These are phyloP conservation scores for Ascocoryne sarcoides DNA, from an alignment of 2,329 filamentous ascomycete genomes.

Conservation along the genomic window DNA sequence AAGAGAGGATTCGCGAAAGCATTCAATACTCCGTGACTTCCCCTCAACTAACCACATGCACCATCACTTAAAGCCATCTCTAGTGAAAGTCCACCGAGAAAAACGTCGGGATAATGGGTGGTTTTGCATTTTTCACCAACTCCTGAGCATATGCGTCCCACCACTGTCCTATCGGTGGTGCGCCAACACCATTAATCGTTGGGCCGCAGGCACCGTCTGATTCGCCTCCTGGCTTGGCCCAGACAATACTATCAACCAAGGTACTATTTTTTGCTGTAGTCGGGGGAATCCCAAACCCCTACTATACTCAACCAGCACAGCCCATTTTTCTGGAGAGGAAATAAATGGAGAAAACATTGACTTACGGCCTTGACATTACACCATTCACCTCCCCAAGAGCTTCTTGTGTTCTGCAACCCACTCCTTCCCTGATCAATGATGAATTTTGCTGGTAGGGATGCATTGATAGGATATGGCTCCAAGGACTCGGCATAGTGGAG, in stretches of 20 bases:
- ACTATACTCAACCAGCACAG: too few species aligned
- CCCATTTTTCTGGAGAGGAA: too few species aligned
- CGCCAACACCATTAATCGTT: constrained; percentile 21
- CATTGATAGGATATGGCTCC: constrained; percentile 30
- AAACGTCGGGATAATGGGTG: constrained; percentile 12
- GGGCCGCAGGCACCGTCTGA: constrained; percentile 34
- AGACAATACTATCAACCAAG: constrained; percentile 35
- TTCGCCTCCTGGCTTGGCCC: constrained; percentile 39
- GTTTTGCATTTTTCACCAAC: constrained; percentile 33
- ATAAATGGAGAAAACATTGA: too few species aligned
- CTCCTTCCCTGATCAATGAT: constrained; percentile 39
- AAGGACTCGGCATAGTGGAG: constrained; percentile 33
- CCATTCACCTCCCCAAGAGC: constrained; percentile 37
- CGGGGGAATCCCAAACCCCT: constrained; percentile 33
- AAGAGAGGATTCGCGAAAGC: too few species aligned
- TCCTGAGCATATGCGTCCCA: constrained; percentile 35
- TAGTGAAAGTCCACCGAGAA: too few species aligned
- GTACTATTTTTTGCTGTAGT: constrained; percentile 29
- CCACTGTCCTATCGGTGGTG: constrained; percentile 34
- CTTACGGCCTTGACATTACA: constrained; percentile 36
- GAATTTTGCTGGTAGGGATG: constrained; percentile 35
- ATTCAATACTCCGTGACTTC: too few species aligned
- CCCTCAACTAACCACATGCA: too few species aligned
- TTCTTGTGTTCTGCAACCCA: constrained; percentile 29
- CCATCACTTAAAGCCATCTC: too few species aligned